Evolutionary conservation across 257 asterid genomes (phyloP), one percentile per base, ranked within the genome.

Genomic region (Cynanchum wilfordii): DNA sequence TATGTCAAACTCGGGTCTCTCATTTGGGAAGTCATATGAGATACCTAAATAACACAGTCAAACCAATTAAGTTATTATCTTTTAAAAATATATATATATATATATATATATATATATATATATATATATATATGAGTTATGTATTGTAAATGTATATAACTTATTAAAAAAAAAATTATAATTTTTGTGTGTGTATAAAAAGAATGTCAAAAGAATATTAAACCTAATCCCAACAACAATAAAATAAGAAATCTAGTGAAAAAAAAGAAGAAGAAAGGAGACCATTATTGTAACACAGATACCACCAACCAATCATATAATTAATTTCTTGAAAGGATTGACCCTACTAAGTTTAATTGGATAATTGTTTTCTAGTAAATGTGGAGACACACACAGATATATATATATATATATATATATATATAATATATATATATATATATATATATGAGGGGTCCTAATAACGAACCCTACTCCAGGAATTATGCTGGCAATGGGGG

Each of bases 201-300:
- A 24, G 38, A 71, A 64, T 52, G 55, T 52, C 55, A 47, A 64
- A 59, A 52, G 64, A 76, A 50, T 42, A 42, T 7, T 42, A 70
- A 22, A 50, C 79, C 67, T 24, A 36, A 7, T 13, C 44, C 44
- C 44, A 62, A 30, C 13, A 52, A 36, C 30, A 40, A 29, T 42
- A 47, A 55, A 55, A 22, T 29, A 60, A 29, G 20, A 38, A 55
- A 40, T 36, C 29, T 6, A 36, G 38, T 22, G 22, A 71, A 3
- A 16, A 15, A 17, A 0, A 42, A 12, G 7, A 40, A 12, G 4
- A 12, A 50, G 19, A 16, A 15, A 4, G 0, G 16, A 22, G 22
- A 56, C 24, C 6, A 22, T 29, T 36, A 19, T 55, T 7, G 20
- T 4, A 5, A 17, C 16, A 55, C 24, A 22, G 66, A 36, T 56